These are phyloP conservation scores for Sugiyamaella smithiae DNA, from an alignment of 805 yeast genomes.

Conservation along the genomic window DNA sequence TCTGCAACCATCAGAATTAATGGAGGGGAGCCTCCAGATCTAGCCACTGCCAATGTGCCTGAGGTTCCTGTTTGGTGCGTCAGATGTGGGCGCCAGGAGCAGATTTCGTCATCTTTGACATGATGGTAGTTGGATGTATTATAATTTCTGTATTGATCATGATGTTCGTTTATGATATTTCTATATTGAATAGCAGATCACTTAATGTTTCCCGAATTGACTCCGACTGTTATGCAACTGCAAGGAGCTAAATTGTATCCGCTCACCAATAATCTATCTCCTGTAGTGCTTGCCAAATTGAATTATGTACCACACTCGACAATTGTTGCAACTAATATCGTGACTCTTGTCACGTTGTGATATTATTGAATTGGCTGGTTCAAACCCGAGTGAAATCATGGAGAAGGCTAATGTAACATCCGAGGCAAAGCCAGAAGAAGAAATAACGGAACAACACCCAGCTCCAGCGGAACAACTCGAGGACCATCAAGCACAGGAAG, in stretches of 20 bases:
- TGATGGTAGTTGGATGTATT: neutral
- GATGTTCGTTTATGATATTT: neutral
- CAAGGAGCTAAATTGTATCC: no score
- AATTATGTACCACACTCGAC: no score
- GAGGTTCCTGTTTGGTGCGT: constrained; percentile 30
- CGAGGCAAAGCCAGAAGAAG: neutral
- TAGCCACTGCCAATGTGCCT: neutral
- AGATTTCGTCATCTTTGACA: neutral
- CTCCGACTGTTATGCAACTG: no score
- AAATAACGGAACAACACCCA: neutral
- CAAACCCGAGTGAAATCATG: neutral
- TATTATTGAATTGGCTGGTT: constrained; percentile 1
- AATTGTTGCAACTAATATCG: no score
- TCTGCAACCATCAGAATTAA: constrained; percentile 29
- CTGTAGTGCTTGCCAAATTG: no score
- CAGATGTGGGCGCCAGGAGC: constrained; percentile 27
- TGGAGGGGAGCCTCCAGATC: constrained; percentile 25
- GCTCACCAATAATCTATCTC: no score
- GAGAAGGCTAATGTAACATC: neutral
- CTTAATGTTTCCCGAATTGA: no score
- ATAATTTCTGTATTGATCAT: neutral
- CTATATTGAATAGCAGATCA: no score
- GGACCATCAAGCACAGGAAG: constrained; percentile 58
- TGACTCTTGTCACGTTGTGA: no score
- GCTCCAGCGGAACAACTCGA: constrained; percentile 33